These are phyloP conservation scores for Geranomyces michiganensis DNA, from an alignment of 192 early-diverging fungal species.

Conservation along the genomic window DNA sequence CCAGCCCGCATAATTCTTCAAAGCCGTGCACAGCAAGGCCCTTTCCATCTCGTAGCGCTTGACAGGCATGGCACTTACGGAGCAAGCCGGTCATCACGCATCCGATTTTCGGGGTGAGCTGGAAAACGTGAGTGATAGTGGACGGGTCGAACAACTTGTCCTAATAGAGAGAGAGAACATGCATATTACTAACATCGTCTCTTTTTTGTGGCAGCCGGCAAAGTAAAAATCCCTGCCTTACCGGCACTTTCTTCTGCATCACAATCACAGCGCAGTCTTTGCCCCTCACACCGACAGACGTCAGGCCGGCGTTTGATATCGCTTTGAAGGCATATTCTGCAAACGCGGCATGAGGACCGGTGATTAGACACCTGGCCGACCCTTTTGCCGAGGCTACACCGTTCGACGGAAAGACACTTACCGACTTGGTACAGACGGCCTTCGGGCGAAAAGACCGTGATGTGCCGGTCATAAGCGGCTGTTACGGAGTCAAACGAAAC, in stretches of 20 bases:
- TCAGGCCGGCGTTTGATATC: conserved; percentile 95
- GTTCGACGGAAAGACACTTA: conserved; percentile 54
- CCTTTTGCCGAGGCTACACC: neutral
- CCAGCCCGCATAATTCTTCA: too few species aligned
- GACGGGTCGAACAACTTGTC: conserved; percentile 96
- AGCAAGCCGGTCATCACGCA: conserved; percentile 98
- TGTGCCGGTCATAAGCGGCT: conserved; percentile 88
- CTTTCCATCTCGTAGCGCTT: neutral
- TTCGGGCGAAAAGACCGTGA: conserved; percentile 99
- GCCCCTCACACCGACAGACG: conserved; percentile 93
- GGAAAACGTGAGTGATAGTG: conserved; percentile 91
- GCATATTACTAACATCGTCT: too few species aligned
- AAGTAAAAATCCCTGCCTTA: too few species aligned
- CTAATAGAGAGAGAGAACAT: conserved; percentile 48
- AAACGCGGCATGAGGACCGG: neutral
- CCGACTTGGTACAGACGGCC: conserved; percentile 99
- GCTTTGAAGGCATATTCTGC: conserved; percentile 99
- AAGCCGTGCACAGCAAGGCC: too few species aligned
- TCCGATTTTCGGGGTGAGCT: conserved; percentile 89
- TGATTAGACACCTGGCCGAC: too few species aligned
- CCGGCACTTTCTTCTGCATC: conserved; percentile 97
- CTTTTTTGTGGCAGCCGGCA: too few species aligned
- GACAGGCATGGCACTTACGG: conserved; percentile 46
- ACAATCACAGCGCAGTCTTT: conserved; percentile 93
- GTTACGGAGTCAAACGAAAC: neutral